Percentiles rank a stretch among this genome's conserved stretches.
These are phyloP conservation scores for Nigrospora osmanthi DNA, from an alignment of 2,329 filamentous ascomycete species.

Conservation along the genomic window DNA sequence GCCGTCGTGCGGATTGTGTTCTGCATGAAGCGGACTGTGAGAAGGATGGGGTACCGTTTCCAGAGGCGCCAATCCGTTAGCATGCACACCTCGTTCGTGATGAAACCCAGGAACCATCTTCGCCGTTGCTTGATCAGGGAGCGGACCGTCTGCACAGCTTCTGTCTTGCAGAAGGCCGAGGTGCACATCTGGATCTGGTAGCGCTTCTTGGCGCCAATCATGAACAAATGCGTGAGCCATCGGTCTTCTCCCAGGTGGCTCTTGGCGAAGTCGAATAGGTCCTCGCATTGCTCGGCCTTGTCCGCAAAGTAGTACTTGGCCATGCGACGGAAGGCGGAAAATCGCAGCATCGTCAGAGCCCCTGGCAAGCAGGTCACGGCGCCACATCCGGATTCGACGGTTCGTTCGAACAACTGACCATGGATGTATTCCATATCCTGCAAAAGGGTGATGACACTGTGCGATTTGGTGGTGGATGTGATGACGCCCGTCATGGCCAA, in stretches of 20 bases:
- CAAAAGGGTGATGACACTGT: conserved; percentile 81
- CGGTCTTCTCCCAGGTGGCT: conserved; percentile 91
- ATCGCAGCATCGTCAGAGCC: conserved; percentile 89
- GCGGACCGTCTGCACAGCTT: conserved; percentile 81
- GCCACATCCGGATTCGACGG: conserved; percentile 89
- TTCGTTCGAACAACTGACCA: conserved; percentile 91
- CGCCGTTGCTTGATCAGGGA: conserved; percentile 90
- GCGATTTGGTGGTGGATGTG: conserved; percentile 83
- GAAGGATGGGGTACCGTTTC: conserved; percentile 81
- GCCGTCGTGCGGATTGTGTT: conserved; percentile 95
- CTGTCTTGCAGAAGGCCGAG: conserved; percentile 95
- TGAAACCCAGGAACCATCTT: conserved; percentile 94
- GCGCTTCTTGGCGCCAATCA: conserved; percentile 88
- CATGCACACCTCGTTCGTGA: conserved; percentile 98
- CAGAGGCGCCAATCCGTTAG: conserved; percentile 88
- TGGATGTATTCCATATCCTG: conserved; percentile 99
- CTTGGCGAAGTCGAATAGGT: conserved; percentile 95
- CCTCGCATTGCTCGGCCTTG: conserved; percentile 90
- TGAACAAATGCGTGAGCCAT: conserved; percentile 97
- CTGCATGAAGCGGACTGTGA: conserved; percentile 84
- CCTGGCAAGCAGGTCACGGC: conserved; percentile 92
- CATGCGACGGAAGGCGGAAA: conserved; percentile 94
- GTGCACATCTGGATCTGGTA: conserved; percentile 98
- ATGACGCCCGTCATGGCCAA: conserved; percentile 97
- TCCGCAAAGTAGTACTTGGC: conserved; percentile 98